A percentile compares a stretch with the other conserved stretches of the same genome.
phyloP scores from a whole-genome alignment of 441 rosid species.

The Adansonia grandidieri region DNA sequence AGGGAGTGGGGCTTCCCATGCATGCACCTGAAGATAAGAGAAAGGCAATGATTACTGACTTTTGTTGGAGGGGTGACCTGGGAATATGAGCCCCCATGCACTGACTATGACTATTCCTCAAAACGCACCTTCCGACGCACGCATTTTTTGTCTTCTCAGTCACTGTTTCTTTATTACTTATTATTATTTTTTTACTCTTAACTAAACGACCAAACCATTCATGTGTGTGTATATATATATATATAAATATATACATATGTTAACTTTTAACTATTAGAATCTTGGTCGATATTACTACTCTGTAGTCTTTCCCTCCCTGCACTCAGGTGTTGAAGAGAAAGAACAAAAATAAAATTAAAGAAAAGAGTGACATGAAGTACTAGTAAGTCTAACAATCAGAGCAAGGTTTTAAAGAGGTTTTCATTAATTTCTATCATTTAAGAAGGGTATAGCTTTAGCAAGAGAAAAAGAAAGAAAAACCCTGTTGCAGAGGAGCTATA shows the following conservation, averaged over 20 bases:
- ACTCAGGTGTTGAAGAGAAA: neutral
- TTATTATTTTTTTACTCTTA: neutral
- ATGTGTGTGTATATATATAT: neutral
- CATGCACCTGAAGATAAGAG: conserved; percentile 37
- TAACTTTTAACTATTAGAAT: conserved; percentile 25
- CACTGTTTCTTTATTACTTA: neutral
- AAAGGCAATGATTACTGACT: conserved; percentile 40
- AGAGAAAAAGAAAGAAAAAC: neutral
- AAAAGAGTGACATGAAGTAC: neutral
- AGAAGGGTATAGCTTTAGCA: neutral
- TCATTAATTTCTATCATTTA: neutral
- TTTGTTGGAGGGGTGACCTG: conserved; percentile 7
- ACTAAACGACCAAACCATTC: conserved; percentile 9
- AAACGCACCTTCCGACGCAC: conserved; percentile 26
- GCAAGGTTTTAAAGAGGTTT: neutral
- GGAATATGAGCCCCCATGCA: conserved; percentile 43
- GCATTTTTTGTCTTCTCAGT: neutral
- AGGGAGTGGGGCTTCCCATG: conserved; percentile 16
- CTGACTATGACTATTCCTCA: conserved; percentile 39
- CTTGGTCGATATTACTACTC: conserved; percentile 15
- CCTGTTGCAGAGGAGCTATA: conserved; percentile 8
- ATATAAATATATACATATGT: neutral
- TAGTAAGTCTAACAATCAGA: neutral
- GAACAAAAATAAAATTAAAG: neutral
- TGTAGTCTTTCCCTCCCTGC: neutral